A percentile compares a stretch with the other conserved stretches of the same genome.
These are phyloP conservation scores for Ceratocystis harringtonii DNA, from an alignment of 2,329 filamentous ascomycete species.

Conservation along the genomic window DNA sequence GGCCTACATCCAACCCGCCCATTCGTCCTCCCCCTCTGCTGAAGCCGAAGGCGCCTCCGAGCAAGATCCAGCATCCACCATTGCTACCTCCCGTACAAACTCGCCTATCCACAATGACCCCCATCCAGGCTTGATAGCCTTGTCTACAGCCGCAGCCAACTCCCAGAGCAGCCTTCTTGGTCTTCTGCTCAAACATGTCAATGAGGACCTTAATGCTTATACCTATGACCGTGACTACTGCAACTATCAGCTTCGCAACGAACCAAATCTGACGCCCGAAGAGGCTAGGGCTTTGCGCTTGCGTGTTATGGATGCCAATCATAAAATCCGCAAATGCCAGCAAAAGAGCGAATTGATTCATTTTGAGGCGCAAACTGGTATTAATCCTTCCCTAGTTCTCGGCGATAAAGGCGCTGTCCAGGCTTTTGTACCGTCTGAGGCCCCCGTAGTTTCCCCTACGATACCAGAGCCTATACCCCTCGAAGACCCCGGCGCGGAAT, in stretches of 20 bases:
- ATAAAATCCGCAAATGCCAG: constrained; percentile 30
- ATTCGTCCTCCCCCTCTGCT: constrained; percentile 1
- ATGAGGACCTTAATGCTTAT: constrained; percentile 31
- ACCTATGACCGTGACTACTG: constrained; percentile 31
- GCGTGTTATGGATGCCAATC: constrained; percentile 29
- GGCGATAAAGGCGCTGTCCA: constrained; percentile 18
- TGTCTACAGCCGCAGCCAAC: constrained; percentile 9
- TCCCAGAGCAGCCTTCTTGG: constrained; percentile 13
- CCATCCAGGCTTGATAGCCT: constrained; percentile 7
- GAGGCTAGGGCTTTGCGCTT: constrained; percentile 30
- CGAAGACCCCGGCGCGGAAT: constrained; percentile 16
- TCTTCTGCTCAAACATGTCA: constrained; percentile 24
- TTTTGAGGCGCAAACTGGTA: constrained; percentile 23
- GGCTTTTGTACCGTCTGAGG: constrained; percentile 11
- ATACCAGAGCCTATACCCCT: constrained; percentile 12
- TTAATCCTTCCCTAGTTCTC: constrained; percentile 8
- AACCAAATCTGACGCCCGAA: constrained; percentile 26
- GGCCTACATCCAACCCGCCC: background rate
- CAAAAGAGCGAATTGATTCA: constrained; percentile 27
- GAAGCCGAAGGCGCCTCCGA: background rate
- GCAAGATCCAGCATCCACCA: constrained; percentile 5
- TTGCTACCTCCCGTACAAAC: constrained; percentile 4
- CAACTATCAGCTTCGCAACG: constrained; percentile 23
- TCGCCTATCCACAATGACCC: background rate
- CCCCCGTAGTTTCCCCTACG: constrained; percentile 9